Conservation (phyloP, 192 early-diverging fungal species). For the Haplosporangium gracile region DNA sequence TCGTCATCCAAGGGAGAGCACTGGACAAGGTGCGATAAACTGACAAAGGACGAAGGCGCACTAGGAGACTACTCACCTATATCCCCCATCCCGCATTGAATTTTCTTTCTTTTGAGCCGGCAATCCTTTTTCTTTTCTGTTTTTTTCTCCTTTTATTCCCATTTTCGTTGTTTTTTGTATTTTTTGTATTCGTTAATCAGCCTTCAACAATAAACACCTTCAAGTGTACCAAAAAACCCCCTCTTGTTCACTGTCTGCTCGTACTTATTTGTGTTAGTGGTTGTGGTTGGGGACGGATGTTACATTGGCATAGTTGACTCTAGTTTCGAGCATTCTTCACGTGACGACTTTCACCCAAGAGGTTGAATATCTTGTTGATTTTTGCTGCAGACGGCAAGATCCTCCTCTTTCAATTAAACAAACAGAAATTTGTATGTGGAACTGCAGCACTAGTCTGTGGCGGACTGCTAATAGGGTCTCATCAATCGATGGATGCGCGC, state of each 20-base stretch:
- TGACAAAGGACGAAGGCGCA: slow-evolving; percentile 2
- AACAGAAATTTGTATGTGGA: slow-evolving; percentile 30
- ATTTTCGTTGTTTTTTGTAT: slow-evolving; percentile 1
- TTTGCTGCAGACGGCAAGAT: slow-evolving; percentile 16
- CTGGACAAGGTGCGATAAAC: not conserved
- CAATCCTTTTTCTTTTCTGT: not conserved
- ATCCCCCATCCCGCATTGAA: not conserved
- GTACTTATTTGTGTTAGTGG: no score
- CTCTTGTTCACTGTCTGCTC: not conserved
- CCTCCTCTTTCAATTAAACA: slow-evolving; percentile 42
- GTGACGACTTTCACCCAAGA: not conserved
- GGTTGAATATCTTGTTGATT: not conserved
- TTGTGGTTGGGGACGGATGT: no score
- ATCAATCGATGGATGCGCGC: slow-evolving; percentile 14
- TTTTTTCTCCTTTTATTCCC: not conserved
- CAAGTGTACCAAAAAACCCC: not conserved
- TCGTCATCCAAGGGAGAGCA: not conserved
- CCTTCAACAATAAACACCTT: not conserved
- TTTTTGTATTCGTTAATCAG: slow-evolving; percentile 12
- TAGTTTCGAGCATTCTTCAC: not conserved
- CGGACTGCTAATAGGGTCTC: slow-evolving; percentile 11
- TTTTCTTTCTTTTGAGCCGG: not conserved
- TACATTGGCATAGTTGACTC: no score
- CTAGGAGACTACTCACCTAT: not conserved
- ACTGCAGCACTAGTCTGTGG: not conserved